These are phyloP conservation scores for Clonostachys chloroleuca DNA, from an alignment of 2,329 filamentous ascomycete genomes.

Conservation along the genomic window DNA sequence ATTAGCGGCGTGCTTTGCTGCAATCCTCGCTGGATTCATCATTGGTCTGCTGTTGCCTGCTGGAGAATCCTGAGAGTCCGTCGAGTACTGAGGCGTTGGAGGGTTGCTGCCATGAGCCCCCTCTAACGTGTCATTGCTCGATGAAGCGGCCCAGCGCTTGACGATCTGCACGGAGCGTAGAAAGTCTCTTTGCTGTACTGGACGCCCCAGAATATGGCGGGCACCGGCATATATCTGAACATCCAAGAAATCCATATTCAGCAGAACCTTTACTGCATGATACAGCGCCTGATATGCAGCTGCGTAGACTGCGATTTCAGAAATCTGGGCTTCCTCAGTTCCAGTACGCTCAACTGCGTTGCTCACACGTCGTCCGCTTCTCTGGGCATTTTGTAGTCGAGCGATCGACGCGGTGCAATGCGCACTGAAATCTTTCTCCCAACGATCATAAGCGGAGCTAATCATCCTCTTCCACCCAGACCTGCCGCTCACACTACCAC, in stretches of 20 bases:
- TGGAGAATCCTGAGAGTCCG: background rate
- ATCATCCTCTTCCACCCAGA: constrained; percentile 44
- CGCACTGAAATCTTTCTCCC: constrained; percentile 53
- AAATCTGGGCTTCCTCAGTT: constrained; percentile 8
- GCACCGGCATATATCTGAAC: constrained; percentile 59
- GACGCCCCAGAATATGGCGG: constrained; percentile 51
- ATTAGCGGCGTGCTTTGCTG: constrained; percentile 48
- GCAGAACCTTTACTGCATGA: constrained; percentile 50
- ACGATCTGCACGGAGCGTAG: constrained; percentile 42
- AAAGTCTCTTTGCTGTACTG: constrained; percentile 44
- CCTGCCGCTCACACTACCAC: constrained; percentile 4
- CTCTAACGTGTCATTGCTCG: constrained; percentile 3
- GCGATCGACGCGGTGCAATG: constrained; percentile 29
- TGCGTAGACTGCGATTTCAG: constrained; percentile 25
- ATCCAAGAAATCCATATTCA: constrained; percentile 56
- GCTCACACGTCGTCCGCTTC: background rate
- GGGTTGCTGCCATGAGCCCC: no score
- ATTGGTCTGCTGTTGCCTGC: constrained; percentile 3
- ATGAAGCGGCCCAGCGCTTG: constrained; percentile 36
- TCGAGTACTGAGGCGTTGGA: background rate
- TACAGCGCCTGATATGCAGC: constrained; percentile 51
- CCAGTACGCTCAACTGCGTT: no score
- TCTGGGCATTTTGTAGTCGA: constrained; percentile 6
- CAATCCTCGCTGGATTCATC: constrained; percentile 26
- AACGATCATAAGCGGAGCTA: constrained; percentile 46